Percentiles rank a stretch among this genome's conserved stretches.
Conservation (phyloP, 768 basidiomycete species). For the Sporobolomyces phaffii region DNA sequence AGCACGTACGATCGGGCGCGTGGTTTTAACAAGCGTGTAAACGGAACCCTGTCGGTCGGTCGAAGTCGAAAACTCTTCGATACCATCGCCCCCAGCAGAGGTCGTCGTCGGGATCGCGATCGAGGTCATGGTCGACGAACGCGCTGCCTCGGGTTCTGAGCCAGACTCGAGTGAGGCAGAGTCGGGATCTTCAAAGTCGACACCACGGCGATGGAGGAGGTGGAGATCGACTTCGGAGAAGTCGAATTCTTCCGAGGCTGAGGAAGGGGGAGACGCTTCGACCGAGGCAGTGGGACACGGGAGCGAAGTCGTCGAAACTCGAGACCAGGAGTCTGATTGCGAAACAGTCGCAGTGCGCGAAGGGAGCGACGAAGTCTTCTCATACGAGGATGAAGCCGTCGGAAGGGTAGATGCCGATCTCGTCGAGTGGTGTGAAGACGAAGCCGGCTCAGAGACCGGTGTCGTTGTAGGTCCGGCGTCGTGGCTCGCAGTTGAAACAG, state of each 20-base stretch:
- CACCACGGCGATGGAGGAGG: conserved; percentile 4
- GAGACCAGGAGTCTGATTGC: neutral
- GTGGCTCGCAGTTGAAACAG: neutral
- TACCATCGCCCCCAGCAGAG: neutral
- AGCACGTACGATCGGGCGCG: conserved; percentile 24
- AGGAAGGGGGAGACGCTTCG: neutral
- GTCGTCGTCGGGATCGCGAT: neutral
- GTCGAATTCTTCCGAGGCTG: neutral
- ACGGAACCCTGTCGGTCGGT: neutral
- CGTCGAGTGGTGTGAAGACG: neutral
- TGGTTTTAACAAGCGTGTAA: conserved; percentile 34
- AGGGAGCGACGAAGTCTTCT: too few species aligned
- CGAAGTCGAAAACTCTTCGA: conserved; percentile 16
- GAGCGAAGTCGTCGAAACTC: neutral
- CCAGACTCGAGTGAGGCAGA: neutral
- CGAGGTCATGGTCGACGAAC: neutral
- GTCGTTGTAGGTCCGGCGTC: conserved; percentile 5
- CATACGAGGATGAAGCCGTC: neutral
- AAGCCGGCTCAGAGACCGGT: neutral
- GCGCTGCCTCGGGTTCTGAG: neutral
- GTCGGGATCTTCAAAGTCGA: conserved; percentile 3
- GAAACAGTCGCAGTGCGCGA: neutral
- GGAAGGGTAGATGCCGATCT: conserved; percentile 3
- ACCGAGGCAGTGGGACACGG: neutral
- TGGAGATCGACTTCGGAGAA: conserved; percentile 12